Conservation (phyloP, 345 rosid species). For the Gossypium longicalyx region DNA sequence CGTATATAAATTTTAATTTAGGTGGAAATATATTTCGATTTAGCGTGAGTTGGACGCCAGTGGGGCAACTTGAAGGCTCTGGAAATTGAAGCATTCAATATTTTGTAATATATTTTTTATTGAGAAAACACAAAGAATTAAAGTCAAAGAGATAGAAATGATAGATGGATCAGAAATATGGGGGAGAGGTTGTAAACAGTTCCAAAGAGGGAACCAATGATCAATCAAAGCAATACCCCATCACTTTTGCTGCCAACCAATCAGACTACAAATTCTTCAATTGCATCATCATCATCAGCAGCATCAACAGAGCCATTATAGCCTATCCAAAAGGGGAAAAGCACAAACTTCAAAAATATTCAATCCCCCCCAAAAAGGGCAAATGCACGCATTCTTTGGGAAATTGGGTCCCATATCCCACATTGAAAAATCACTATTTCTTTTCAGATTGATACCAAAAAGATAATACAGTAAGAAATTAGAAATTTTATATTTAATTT, state of each 20-base stretch:
- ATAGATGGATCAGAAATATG: background rate
- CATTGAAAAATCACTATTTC: background rate
- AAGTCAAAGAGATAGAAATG: background rate
- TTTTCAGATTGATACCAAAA: background rate
- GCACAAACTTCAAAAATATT: background rate
- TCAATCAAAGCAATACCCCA: background rate
- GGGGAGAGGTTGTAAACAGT: background rate
- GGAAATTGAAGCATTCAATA: too few relatives aligned
- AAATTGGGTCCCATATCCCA: background rate
- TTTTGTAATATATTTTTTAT: too few relatives aligned
- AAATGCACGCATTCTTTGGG: background rate
- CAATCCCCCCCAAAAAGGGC: conserved; percentile 23
- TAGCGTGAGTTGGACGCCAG: too few relatives aligned
- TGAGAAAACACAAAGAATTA: too few relatives aligned
- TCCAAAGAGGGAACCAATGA: background rate
- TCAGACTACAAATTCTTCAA: background rate
- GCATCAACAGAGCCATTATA: background rate
- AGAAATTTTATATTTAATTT: too few relatives aligned
- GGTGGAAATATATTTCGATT: too few relatives aligned
- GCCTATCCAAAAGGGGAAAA: conserved; percentile 19
- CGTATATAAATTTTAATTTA: too few relatives aligned
- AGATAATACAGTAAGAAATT: background rate
- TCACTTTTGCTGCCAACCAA: background rate
- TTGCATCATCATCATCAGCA: background rate
- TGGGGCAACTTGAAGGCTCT: too few relatives aligned